Base-by-base conservation (phyloP, 176 grass and related monocot genomes). In the Carex cristatella region DNA sequence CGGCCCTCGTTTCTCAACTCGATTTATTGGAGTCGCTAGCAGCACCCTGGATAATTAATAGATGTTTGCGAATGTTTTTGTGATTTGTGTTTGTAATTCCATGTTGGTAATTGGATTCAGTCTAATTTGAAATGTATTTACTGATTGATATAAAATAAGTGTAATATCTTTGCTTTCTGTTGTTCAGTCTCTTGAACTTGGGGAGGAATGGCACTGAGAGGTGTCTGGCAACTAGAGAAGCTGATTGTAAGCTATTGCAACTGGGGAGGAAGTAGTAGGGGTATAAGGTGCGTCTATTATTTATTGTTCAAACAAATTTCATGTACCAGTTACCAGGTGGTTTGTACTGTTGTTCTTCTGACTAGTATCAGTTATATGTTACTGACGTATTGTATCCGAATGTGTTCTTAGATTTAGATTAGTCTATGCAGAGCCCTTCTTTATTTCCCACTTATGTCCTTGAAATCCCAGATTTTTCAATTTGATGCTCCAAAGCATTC, bases 191-290 rank as follows among this genome's bases (percentile, higher is more conserved):
- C 48, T 56, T 71, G 51, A 9, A 35, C 15, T 11, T 10, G 61
- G 12, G 30, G 84, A 77, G 37, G 61, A 56, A 97, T 94, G 94
- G 94, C 90, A 62, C 63, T 92, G 87, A 90, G 92, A 88, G 94
- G 94, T 65, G 90, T 91, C 44, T 97, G 88, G 90, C 94, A 97
- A 83, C 88, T 97, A 63, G 88, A 94, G 80, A 94, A 97, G 57
- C 80, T 97, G 49, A 63, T 94, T 69, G 94, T 94, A 81, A 97
- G 93, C 85, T 97, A 92, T 28, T 94, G 87, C 69, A 86, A 94
- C 1, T 91, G 90, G 92, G 92, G 90, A 54, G 94, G 94, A 83
- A 97, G 92, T 74, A 97, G 90, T 81, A 92, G 90, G 81, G 94
- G 94, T 5, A 92, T 97, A 81, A 97, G 92, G 92, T 97, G 84